These are phyloP conservation scores for Yamadazyma jaroonii DNA, from an alignment of 1,139 yeast genomes.

Conservation along the genomic window DNA sequence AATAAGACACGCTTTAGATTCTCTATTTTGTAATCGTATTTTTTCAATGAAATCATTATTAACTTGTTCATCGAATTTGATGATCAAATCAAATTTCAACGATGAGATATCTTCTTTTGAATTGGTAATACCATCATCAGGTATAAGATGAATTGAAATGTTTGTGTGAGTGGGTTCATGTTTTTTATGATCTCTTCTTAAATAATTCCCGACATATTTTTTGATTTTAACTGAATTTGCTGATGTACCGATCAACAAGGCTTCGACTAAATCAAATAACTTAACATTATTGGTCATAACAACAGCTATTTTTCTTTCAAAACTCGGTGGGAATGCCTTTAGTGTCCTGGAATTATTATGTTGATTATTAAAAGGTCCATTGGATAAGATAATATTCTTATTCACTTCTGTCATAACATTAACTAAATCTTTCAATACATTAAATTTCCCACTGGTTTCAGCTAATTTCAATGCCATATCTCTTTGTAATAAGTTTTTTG, in stretches of 20 bases:
- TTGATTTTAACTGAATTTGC: slow-evolving; percentile 41
- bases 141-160: slow-evolving; percentile 38
- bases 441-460: slow-evolving; percentile 85
- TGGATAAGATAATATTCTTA: background rate
- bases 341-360: slow-evolving; percentile 35
- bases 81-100: slow-evolving; percentile 55
- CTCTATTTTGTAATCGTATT: slow-evolving; percentile 32
- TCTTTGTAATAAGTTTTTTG: slow-evolving; percentile 71
- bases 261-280: slow-evolving; percentile 75
- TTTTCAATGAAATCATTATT: slow-evolving; percentile 28
- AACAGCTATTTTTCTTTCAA: slow-evolving; percentile 32
- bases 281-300: slow-evolving; percentile 38
- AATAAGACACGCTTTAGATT: slow-evolving; percentile 52
- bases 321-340: slow-evolving; percentile 2
- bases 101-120: slow-evolving; percentile 23
- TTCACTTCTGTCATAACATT: slow-evolving; percentile 27
- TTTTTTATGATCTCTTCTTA: slow-evolving; percentile 34
- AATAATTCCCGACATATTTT: slow-evolving; percentile 61
- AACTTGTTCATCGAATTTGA: slow-evolving; percentile 72
- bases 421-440: slow-evolving; percentile 59
- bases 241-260: slow-evolving; percentile 65
- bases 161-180: slow-evolving; percentile 17
- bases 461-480: slow-evolving; percentile 75
- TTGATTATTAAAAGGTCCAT: background rate
- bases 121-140: slow-evolving; percentile 32